A percentile compares a stretch with the other conserved stretches of the same genome.
phyloP scores from a whole-genome alignment of 1,284 basidiomycete species.

The Boletus smithii region DNA sequence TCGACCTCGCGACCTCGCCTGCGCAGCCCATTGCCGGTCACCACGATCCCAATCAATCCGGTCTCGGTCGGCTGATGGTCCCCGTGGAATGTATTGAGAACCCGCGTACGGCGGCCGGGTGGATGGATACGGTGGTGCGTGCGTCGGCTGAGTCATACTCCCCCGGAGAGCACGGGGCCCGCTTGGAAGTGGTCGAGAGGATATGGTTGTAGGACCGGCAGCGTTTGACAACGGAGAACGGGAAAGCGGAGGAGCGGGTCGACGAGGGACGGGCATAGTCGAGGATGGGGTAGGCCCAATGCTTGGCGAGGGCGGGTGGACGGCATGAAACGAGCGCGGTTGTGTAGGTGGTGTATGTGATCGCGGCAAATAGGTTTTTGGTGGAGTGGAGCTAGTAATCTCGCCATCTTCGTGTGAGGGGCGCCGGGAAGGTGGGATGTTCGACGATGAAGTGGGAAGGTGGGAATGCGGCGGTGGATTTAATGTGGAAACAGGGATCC shows the following conservation, averaged over 20 bases:
- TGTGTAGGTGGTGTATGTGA: conserved; percentile 46
- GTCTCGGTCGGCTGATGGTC: conserved; percentile 46
- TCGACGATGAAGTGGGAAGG: conserved; percentile 7
- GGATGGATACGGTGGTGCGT: conserved; percentile 22
- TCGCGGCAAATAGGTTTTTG: conserved; percentile 36
- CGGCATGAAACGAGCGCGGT: conserved; percentile 42
- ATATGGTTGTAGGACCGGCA: conserved; percentile 23
- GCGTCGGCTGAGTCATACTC: conserved; percentile 24
- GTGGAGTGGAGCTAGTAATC: conserved; percentile 40
- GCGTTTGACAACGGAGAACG: conserved; percentile 27
- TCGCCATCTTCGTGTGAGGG: conserved; percentile 54
- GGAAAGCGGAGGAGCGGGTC: conserved; percentile 29
- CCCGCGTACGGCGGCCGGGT: conserved; percentile 25
- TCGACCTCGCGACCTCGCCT: conserved; percentile 28
- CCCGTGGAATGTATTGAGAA: conserved; percentile 35
- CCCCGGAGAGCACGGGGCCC: conserved; percentile 53
- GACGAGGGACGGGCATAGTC: conserved; percentile 24
- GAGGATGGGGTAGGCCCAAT: conserved; percentile 24
- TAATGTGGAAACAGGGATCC: conserved; percentile 9
- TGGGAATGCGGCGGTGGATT: conserved; percentile 1
- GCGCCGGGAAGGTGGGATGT: conserved; percentile 21
- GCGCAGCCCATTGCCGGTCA: conserved; percentile 26
- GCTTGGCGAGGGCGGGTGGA: conserved; percentile 26
- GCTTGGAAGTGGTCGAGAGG: conserved; percentile 44
- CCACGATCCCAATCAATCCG: conserved; percentile 40